These are phyloP conservation scores for Hypoxylon rubiginosum DNA, from an alignment of 2,329 filamentous ascomycete genomes.

Conservation along the genomic window DNA sequence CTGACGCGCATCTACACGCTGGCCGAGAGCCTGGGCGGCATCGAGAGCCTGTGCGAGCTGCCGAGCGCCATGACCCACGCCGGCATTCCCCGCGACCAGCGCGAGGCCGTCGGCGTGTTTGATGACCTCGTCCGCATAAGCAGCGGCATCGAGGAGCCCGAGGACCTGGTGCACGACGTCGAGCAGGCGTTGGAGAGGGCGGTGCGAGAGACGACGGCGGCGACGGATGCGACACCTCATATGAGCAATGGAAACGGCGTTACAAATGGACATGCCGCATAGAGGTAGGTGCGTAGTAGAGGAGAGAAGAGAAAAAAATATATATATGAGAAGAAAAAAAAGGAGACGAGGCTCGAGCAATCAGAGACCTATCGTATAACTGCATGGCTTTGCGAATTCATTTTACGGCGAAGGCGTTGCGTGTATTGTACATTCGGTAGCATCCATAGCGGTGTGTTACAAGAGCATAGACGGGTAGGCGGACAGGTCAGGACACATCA, in stretches of 20 bases:
- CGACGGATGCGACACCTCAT: neutral
- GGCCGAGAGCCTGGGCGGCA: constrained; percentile 90
- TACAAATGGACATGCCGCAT: constrained; percentile 16
- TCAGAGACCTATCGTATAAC: neutral
- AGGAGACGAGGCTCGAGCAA: constrained; percentile 1
- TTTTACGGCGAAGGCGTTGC: neutral
- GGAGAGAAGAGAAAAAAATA: neutral
- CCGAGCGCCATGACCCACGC: constrained; percentile 97
- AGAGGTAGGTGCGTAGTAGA: constrained; percentile 17
- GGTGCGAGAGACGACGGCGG: constrained; percentile 55
- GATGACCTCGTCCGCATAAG: constrained; percentile 94
- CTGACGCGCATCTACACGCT: constrained; percentile 90
- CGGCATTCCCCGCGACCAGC: constrained; percentile 89
- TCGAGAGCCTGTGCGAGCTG: constrained; percentile 92
- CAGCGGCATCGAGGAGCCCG: constrained; percentile 92
- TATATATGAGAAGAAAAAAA: neutral
- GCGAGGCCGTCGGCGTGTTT: constrained; percentile 92
- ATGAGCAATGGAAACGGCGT: constrained; percentile 40
- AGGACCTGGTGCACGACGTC: constrained; percentile 86
- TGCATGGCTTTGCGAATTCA: neutral
- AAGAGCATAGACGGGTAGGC: neutral
- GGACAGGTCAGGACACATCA: neutral
- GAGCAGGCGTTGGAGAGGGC: constrained; percentile 85
- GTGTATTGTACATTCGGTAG: neutral
- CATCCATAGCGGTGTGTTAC: neutral